A percentile compares a stretch with the other conserved stretches of the same genome.
Conservation (phyloP, 2,329 filamentous ascomycete species). For the Diplodia intermedia region DNA sequence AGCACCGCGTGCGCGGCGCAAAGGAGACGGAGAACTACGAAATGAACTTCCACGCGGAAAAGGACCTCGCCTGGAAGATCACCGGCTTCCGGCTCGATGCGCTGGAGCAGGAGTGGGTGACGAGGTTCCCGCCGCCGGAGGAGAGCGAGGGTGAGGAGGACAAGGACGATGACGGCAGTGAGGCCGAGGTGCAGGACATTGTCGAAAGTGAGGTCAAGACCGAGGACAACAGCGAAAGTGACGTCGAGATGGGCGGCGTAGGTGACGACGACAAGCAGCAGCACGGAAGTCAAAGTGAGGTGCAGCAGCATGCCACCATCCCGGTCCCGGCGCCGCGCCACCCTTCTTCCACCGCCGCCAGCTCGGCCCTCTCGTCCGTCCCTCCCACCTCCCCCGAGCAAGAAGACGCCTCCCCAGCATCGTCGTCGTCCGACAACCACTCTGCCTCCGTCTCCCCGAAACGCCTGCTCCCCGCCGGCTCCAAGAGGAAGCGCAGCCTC, state of each 20-base stretch:
- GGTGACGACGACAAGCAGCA: neutral
- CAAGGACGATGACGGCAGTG: neutral
- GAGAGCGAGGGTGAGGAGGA: neutral
- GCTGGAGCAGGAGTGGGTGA: neutral
- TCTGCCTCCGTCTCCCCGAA: too few relatives aligned
- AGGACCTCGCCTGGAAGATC: neutral
- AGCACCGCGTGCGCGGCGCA: neutral
- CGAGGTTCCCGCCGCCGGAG: neutral
- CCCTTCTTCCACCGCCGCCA: neutral
- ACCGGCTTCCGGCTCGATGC: constrained; percentile 3
- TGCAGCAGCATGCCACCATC: neutral
- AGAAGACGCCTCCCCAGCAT: too few relatives aligned
- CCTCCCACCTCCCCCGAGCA: too few relatives aligned
- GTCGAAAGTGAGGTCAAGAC: neutral
- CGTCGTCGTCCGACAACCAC: too few relatives aligned
- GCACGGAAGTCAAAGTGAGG: neutral
- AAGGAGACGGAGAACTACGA: neutral
- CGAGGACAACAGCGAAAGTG: neutral
- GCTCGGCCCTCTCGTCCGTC: neutral
- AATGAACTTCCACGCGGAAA: neutral
- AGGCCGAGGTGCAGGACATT: neutral
- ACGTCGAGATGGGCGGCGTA: too few relatives aligned
- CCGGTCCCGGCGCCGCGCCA: neutral
- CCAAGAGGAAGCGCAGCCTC: too few relatives aligned
- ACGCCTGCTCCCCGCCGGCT: too few relatives aligned